A percentile compares a stretch with the other conserved stretches of the same genome.
Conservation (phyloP, 2,329 filamentous ascomycete species). For the Hymenoscyphus occultus region DNA sequence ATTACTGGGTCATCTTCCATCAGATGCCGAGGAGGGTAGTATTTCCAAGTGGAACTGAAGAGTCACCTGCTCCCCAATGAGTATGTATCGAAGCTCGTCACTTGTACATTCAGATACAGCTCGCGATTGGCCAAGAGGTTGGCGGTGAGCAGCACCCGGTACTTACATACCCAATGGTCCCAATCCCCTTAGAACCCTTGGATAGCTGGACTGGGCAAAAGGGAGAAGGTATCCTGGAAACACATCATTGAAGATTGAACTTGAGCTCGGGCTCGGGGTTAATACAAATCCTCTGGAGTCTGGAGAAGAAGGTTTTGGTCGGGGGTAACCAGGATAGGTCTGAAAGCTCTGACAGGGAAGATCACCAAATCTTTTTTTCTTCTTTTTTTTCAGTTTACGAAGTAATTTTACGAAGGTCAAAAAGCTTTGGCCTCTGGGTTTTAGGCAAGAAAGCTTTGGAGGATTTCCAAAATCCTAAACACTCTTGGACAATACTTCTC, state of each 20-base stretch:
- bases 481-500: too few relatives aligned
- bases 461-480: too few relatives aligned
- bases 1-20: background rate
- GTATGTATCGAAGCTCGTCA: background rate
- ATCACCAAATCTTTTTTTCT: background rate
- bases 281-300: background rate
- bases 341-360: background rate
- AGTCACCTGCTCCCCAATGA: background rate
- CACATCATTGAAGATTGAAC: background rate
- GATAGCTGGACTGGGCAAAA: background rate
- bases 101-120: background rate
- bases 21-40: background rate
- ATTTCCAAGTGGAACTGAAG: slow-evolving; percentile 1
- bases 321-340: background rate
- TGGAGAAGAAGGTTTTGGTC: background rate
- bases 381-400: too few relatives aligned
- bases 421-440: too few relatives aligned
- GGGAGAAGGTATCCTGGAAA: background rate
- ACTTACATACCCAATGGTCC: background rate
- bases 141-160: background rate
- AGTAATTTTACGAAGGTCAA: too few relatives aligned
- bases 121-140: background rate
- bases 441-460: too few relatives aligned
- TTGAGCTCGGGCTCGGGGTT: background rate
- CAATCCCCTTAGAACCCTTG: background rate